Evolutionary conservation across 768 basidiomycete genomes (phyloP).

Genomic region (Tephrocybe sp.): DNA sequence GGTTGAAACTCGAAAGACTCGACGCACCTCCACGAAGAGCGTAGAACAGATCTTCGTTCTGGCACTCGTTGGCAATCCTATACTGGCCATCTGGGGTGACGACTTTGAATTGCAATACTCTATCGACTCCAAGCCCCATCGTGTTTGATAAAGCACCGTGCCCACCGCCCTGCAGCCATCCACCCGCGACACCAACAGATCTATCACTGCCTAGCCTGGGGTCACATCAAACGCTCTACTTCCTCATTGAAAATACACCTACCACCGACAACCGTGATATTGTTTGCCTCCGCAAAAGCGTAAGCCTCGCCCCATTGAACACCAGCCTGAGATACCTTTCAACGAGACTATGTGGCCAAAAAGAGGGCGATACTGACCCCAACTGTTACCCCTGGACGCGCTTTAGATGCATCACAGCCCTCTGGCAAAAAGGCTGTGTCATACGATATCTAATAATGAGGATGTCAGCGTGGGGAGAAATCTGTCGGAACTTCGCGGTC

Average conservation of each 20-base stretch:
- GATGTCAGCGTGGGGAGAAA: background rate
- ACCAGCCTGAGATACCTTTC: slow-evolving; percentile 33
- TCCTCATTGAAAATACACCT: background rate
- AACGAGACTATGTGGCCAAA: background rate
- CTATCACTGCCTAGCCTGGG: slow-evolving; percentile 31
- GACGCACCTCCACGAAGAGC: slow-evolving; percentile 46
- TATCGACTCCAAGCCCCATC: slow-evolving; percentile 47
- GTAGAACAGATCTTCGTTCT: slow-evolving; percentile 54
- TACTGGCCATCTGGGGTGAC: slow-evolving; percentile 53
- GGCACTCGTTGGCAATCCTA: slow-evolving; percentile 45
- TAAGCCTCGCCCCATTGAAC: slow-evolving; percentile 45
- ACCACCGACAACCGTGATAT: slow-evolving; percentile 47
- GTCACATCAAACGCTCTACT: background rate
- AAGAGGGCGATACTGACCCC: slow-evolving; percentile 27
- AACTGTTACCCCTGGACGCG: slow-evolving; percentile 32
- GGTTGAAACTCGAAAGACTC: background rate
- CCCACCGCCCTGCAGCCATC: slow-evolving; percentile 47
- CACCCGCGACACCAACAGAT: slow-evolving; percentile 41
- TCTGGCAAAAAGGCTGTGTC: slow-evolving; percentile 33
- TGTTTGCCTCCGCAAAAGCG: slow-evolving; percentile 41
- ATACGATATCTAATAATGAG: slow-evolving; percentile 30
- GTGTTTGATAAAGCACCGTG: slow-evolving; percentile 43
- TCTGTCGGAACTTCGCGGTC: background rate
- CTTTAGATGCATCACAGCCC: slow-evolving; percentile 28
- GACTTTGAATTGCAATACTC: slow-evolving; percentile 50